Evolutionary conservation across 2,329 filamentous ascomycete species (phyloP).

Genomic region (Xylariaceae sp.): DNA sequence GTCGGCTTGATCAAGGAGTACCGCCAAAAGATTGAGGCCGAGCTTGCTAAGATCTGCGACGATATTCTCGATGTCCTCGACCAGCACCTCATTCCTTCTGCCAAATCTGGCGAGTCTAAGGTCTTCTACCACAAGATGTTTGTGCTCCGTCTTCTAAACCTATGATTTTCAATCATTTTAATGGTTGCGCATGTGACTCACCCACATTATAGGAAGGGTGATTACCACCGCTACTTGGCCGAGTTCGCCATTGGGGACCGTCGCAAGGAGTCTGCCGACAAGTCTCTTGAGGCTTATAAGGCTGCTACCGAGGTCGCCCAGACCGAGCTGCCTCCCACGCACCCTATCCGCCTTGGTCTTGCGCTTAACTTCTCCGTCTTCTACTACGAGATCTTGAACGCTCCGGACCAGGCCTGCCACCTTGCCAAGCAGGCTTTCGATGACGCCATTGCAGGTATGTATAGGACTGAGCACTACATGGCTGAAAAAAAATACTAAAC

Average conservation of each 20-base stretch:
- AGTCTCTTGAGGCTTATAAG: constrained; percentile 97
- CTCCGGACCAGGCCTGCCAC: constrained; percentile 96
- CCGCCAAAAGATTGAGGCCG: constrained; percentile 96
- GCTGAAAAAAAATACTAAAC: constrained; percentile 32
- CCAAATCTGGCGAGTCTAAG: constrained; percentile 96
- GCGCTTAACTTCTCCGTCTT: constrained; percentile 98
- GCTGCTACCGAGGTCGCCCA: constrained; percentile 86
- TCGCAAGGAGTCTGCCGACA: constrained; percentile 92
- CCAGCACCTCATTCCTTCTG: constrained; percentile 90
- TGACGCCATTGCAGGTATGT: constrained; percentile 83
- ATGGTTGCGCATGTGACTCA: constrained; percentile 23
- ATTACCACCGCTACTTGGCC: constrained; percentile 98
- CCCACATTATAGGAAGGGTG: constrained; percentile 81
- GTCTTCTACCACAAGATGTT: constrained; percentile 99
- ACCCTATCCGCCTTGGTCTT: constrained; percentile 91
- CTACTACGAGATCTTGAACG: constrained; percentile 99
- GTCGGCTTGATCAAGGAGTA: constrained; percentile 95
- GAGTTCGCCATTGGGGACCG: constrained; percentile 95
- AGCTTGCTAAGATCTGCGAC: constrained; percentile 97
- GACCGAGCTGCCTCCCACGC: constrained; percentile 87
- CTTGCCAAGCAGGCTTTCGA: constrained; percentile 95
- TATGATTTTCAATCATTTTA: neutral
- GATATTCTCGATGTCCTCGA: constrained; percentile 96
- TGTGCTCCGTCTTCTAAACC: constrained; percentile 38
- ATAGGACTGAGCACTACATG: neutral